Evolutionary conservation across 768 basidiomycete species (phyloP), one percentile per base, ranked within the genome.

Genomic region (Piloderma croceum): DNA sequence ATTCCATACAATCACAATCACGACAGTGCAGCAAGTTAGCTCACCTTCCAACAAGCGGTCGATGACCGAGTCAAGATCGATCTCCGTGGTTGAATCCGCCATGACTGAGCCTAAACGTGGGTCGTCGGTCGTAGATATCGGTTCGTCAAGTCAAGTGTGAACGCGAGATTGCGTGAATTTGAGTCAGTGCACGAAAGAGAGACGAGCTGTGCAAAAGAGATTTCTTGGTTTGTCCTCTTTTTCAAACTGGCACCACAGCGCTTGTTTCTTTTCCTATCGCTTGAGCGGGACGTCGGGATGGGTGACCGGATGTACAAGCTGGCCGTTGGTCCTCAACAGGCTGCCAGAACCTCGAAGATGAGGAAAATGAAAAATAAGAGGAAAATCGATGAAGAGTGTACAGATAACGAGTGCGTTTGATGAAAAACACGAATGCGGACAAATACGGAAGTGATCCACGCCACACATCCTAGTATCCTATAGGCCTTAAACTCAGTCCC

Each of bases 11-110:
- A 35, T 13, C 34, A 9, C 34, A 24, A 18, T 18, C 36, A 23
- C 20, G 24, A 42, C 6, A 37, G 43, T 38, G 44, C 25, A 46
- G 43, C 44, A 39, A 46, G 54, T 45, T 40, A 56, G 62, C 85
- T 67, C 73, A 94, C 94, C 94, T 83, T 98, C 94, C 49, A 97
- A 74, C 48, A 98, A 76, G 46, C 92, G 79, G 81, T 97, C 94
- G 59, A 99, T 98, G 73, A 99, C 91, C 65, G 91, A 93, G 76
- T 99, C 94, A 47, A 98, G 79, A 78, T 99, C 94, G 68, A 99
- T 94, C 64, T 97, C 94, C 60, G 84, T 85, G 46, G 78, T 69
- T 52, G 81, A 70, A 57, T 90, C 86, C 58, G 85, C 80, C 86
- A 88, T 88, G 41, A 34, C 55, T 61, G 23, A 13, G 31, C 36